Evolutionary conservation across 805 yeast species (phyloP).

Genomic region (Metschnikowia continentalis): DNA sequence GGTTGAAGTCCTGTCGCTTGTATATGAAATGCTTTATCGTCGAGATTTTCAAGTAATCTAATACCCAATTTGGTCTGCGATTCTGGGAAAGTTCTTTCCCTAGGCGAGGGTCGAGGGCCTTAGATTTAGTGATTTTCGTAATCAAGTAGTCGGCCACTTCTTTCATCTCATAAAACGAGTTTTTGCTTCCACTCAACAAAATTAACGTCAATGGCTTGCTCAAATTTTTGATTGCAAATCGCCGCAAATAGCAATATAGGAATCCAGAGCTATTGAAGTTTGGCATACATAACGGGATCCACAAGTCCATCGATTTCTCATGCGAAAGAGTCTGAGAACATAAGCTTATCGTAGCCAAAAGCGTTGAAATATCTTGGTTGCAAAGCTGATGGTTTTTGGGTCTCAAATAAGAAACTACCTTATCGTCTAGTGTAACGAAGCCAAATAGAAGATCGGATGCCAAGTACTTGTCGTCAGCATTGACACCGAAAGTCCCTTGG

Average conservation of each 20-base stretch:
- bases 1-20: constrained; percentile 67
- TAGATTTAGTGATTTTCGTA: constrained; percentile 21
- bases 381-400: constrained; percentile 76
- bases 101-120: constrained; percentile 20
- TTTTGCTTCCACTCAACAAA: constrained; percentile 65
- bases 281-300: constrained; percentile 93
- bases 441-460: constrained; percentile 66
- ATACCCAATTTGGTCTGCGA: background rate
- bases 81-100: constrained; percentile 21
- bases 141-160: constrained; percentile 53
- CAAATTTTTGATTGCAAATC: constrained; percentile 19
- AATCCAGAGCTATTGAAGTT: constrained; percentile 87
- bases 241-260: constrained; percentile 70
- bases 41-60: constrained; percentile 25
- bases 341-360: constrained; percentile 62
- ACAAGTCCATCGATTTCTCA: constrained; percentile 61
- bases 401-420: constrained; percentile 63
- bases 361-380: constrained; percentile 73
- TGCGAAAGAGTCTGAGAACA: constrained; percentile 34
- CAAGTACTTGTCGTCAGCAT: constrained; percentile 14
- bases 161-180: constrained; percentile 73
- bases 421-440: constrained; percentile 56
- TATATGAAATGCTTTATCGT: constrained; percentile 74
- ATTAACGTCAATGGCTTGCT: constrained; percentile 35
- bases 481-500: background rate